Conservation (phyloP, 345 rosid species). For the Ailanthus altissimus region DNA sequence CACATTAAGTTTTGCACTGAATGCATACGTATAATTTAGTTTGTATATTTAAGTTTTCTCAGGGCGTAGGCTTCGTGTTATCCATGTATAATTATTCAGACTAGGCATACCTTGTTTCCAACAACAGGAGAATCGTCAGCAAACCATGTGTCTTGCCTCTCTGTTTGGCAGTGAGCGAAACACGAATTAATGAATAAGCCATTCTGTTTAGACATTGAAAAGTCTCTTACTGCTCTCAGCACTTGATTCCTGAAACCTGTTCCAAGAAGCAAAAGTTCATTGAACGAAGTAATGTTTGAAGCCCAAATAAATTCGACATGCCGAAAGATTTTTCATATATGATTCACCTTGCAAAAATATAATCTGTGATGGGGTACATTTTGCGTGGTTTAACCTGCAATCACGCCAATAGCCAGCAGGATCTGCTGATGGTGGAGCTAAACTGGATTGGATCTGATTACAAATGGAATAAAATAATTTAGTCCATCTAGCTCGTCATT, state of each 20-base stretch:
- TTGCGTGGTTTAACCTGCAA: conserved; percentile 73
- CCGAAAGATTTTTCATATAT: background rate
- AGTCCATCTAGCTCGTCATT: conserved; percentile 1
- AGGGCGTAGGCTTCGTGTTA: background rate
- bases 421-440: conserved; percentile 90
- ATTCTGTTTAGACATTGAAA: conserved; percentile 66
- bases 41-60: background rate
- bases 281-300: background rate
- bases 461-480: conserved; percentile 12
- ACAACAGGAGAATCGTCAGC: conserved; percentile 78
- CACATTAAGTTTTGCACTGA: background rate
- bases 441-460: conserved; percentile 81
- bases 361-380: conserved; percentile 70
- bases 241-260: conserved; percentile 85
- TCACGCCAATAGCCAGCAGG: conserved; percentile 85
- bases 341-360: conserved; percentile 71
- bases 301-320: conserved; percentile 1
- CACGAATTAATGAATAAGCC: conserved; percentile 92
- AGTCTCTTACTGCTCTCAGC: conserved; percentile 62
- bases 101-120: conserved; percentile 59
- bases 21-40: background rate
- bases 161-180: conserved; percentile 95
- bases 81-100: background rate
- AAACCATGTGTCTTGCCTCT: conserved; percentile 96
- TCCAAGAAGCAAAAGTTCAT: background rate